Evolutionary conservation across 495 filamentous ascomycete species (phyloP).

Genomic region (Hypomontagnella submonticulosa): DNA sequence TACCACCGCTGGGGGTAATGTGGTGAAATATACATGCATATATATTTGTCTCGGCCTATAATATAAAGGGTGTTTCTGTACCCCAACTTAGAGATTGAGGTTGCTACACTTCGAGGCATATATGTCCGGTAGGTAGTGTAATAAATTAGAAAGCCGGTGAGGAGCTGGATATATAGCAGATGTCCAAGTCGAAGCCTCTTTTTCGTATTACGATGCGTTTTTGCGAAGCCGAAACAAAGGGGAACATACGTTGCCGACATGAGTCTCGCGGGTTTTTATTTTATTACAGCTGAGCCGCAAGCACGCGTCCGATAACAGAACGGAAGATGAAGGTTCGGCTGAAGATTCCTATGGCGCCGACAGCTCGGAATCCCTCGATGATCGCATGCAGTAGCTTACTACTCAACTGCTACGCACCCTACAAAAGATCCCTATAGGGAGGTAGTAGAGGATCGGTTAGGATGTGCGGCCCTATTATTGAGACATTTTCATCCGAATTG

Average conservation of each 20-base stretch:
- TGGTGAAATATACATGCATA: constrained; percentile 8
- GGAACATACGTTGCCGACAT: constrained; percentile 12
- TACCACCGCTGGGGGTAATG: background rate
- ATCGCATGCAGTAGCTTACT: constrained; percentile 35
- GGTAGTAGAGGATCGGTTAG: constrained; percentile 21
- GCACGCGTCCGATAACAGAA: constrained; percentile 2
- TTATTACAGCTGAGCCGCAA: constrained; percentile 34
- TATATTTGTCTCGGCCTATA: constrained; percentile 16
- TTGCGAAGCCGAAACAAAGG: constrained; percentile 19
- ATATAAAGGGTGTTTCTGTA: constrained; percentile 1
- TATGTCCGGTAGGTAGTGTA: constrained; percentile 2
- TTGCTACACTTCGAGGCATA: constrained; percentile 1
- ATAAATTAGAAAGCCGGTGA: background rate
- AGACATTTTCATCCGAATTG: constrained; percentile 21
- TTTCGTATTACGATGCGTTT: background rate
- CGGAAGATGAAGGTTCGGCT: constrained; percentile 11
- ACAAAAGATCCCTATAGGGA: constrained; percentile 24
- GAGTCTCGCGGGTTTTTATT: background rate
- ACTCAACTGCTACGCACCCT: constrained; percentile 9
- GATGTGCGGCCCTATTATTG: constrained; percentile 7
- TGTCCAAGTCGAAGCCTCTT: background rate
- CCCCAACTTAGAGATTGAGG: too few species aligned
- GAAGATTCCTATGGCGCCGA: constrained; percentile 6
- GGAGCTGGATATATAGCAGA: too few species aligned
- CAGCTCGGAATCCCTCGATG: constrained; percentile 22